Conservation (phyloP, 2,329 filamentous ascomycete genomes). For the Rhytidhysteron rufulum region DNA sequence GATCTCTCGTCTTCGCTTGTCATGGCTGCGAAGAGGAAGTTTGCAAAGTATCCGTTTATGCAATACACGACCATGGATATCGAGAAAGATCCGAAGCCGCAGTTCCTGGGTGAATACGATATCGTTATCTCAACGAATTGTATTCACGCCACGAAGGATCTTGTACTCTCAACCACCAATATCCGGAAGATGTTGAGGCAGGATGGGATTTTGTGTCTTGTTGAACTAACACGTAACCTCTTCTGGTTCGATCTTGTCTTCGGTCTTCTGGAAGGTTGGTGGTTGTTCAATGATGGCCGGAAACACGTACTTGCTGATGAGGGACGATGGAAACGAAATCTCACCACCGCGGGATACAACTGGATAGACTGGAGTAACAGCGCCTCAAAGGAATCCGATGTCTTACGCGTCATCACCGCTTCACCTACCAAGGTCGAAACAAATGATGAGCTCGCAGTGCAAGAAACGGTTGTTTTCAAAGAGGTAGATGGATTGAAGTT, state of each 20-base stretch:
- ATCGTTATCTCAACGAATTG: constrained; percentile 28
- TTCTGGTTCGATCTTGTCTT: constrained; percentile 34
- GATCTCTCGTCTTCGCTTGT: constrained; percentile 37
- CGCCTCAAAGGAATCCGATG: constrained; percentile 4
- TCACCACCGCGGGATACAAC: constrained; percentile 16
- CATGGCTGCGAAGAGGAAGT: constrained; percentile 26
- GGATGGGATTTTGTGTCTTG: constrained; percentile 25
- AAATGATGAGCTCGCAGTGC: not conserved
- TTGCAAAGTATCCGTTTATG: constrained; percentile 28
- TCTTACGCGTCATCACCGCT: constrained; percentile 9
- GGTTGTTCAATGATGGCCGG: constrained; percentile 35
- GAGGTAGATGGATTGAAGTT: not conserved
- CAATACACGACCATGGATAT: constrained; percentile 28
- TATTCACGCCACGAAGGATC: constrained; percentile 28
- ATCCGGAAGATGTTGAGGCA: constrained; percentile 20
- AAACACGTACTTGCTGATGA: constrained; percentile 14
- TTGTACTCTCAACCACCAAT: constrained; percentile 11
- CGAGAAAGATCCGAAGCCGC: constrained; percentile 19
- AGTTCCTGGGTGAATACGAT: constrained; percentile 15
- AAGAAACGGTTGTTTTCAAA: constrained; percentile 8
- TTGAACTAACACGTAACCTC: constrained; percentile 28
- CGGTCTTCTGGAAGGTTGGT: constrained; percentile 40
- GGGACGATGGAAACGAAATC: constrained; percentile 13
- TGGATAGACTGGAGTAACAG: constrained; percentile 22
- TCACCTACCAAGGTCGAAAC: not conserved